Base-by-base conservation (phyloP, 2,329 filamentous ascomycete species). In the Rhynchosporium graminicola region DNA sequence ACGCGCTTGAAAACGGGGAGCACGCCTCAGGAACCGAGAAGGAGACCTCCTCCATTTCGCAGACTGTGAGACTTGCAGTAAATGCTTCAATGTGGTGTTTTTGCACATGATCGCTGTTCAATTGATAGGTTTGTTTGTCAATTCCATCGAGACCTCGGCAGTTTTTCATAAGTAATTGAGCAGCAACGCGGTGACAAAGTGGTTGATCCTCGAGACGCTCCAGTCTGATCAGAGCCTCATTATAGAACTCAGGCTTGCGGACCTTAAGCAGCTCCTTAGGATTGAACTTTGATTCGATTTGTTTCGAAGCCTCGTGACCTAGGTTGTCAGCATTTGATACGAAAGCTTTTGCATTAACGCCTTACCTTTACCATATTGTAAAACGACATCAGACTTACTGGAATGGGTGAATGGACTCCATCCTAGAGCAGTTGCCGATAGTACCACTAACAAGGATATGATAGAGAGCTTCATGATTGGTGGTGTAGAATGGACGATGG, bases 61-160 rank as follows among this genome's bases (percentile, higher is more conserved):
- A 90, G 8, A 87, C 77, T 10, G 87, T 85, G 15, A 89, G 77
- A 50, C 85, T 81, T 8, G 83, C 82, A 2, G 86, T 85, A 65
- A 87, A 89, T 38, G 84, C 77, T 4, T 83, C 83, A 20, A 74
- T 65, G 81, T 83, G 63, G 77, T 75, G 60, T 74, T 73, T 60
- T 80, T 80, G 46, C 81, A 72, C 2, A 69, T 67, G 66, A 33
- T 64, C 66, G 66, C 56, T 70, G 55, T 67, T 71, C 51, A 55
- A 73, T 68, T 69, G 70, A 4, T 69, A 69, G 28, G 67, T 68
- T 26, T 71, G 55, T 57, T 71, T 68, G 55, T 64, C 67, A 36
- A 71, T 62, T 36, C 72, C 63, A 47, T 74, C 69, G 12, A 74
- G 62, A 29, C 67, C 66, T 62, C 69, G 66, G 61, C 74, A 75